Conservation (phyloP, 371 early-diverging fungal genomes). For the Rhizopus sp. region DNA sequence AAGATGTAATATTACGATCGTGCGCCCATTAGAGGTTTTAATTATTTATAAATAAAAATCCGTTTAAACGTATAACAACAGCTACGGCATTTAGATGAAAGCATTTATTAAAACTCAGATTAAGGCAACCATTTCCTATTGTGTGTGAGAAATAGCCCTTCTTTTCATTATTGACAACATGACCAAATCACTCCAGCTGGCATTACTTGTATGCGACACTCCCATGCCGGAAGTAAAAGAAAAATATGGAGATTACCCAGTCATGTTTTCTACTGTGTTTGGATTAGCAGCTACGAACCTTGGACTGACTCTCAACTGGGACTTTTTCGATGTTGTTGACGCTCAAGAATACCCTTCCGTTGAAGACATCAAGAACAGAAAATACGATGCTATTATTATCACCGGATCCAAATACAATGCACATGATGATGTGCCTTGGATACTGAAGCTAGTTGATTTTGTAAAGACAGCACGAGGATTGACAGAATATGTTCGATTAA, state of each 20-base stretch:
- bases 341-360: constrained; percentile 43
- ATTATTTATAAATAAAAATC: too few relatives aligned
- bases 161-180: constrained; percentile 5
- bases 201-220: constrained; percentile 58
- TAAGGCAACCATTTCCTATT: too few relatives aligned
- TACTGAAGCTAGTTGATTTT: constrained; percentile 50
- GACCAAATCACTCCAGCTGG: constrained; percentile 26
- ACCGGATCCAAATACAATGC: constrained; percentile 38
- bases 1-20: too few relatives aligned
- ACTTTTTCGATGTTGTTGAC: constrained; percentile 44
- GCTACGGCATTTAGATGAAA: too few relatives aligned
- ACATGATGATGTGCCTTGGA: constrained; percentile 61
- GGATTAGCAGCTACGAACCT: constrained; percentile 27
- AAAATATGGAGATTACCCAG: constrained; percentile 56
- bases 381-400: constrained; percentile 32
- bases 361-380: constrained; percentile 26
- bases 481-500: constrained; percentile 18
- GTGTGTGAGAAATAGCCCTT: too few relatives aligned
- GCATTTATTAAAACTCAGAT: too few relatives aligned
- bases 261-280: constrained; percentile 40
- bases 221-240: constrained; percentile 53
- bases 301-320: constrained; percentile 26
- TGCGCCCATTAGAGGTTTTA: too few relatives aligned
- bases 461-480: constrained; percentile 16
- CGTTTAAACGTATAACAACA: too few relatives aligned